These are phyloP conservation scores for Ramaria sp. DNA, from an alignment of 768 basidiomycete species.

Conservation along the genomic window DNA sequence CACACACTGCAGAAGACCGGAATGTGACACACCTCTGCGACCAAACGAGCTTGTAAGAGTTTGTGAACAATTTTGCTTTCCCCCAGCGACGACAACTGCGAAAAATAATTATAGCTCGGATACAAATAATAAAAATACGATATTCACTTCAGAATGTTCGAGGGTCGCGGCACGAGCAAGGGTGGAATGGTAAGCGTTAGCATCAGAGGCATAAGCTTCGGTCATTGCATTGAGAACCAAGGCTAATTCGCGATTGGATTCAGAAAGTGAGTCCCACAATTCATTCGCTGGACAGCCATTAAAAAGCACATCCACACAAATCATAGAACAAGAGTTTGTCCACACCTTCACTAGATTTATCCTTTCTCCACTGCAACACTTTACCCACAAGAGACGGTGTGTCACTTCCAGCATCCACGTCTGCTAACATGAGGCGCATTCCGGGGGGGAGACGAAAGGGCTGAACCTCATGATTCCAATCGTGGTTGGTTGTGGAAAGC, in stretches of 20 bases:
- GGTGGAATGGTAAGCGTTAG: background rate
- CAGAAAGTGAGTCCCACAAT: constrained; percentile 55
- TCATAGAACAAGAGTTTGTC: background rate
- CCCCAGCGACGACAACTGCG: background rate
- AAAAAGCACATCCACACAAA: background rate
- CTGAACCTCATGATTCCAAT: constrained; percentile 63
- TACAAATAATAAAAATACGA: background rate
- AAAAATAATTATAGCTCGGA: background rate
- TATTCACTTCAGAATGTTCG: background rate
- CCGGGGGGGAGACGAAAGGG: constrained; percentile 77
- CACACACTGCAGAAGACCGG: constrained; percentile 9
- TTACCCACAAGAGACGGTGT: constrained; percentile 90
- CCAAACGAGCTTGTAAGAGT: background rate
- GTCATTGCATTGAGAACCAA: background rate
- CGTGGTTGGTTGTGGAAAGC: constrained; percentile 50
- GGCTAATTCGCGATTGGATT: background rate
- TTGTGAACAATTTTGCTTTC: background rate
- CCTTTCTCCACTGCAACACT: constrained; percentile 82
- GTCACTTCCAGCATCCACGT: constrained; percentile 93
- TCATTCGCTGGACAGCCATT: constrained; percentile 34
- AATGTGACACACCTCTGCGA: constrained; percentile 26
- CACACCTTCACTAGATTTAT: constrained; percentile 45
- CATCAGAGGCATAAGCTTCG: background rate
- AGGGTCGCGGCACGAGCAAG: background rate
- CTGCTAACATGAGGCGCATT: constrained; percentile 80